A percentile compares a stretch with the other conserved stretches of the same genome.
phyloP scores from a whole-genome alignment of 2,329 filamentous ascomycete species.

The Pseudonectria buxi region DNA sequence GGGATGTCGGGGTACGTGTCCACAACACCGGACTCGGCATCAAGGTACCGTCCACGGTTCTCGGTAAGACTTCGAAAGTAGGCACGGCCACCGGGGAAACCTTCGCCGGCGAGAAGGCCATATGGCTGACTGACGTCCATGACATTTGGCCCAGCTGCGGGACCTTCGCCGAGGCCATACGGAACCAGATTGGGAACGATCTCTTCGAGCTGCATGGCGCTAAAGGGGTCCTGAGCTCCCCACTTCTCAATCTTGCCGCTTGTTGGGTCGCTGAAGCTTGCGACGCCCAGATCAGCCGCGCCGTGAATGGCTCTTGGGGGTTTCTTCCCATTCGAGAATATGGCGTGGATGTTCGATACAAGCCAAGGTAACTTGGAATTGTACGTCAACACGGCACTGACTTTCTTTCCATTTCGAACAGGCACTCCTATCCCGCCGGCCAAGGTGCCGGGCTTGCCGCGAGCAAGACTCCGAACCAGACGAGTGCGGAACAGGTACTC shows the following conservation, averaged over 20 bases:
- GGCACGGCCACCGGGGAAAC: conserved; percentile 71
- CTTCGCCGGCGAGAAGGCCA: conserved; percentile 79
- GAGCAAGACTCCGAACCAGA: conserved; percentile 70
- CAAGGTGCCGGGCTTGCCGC: conserved; percentile 68
- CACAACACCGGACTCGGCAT: conserved; percentile 51
- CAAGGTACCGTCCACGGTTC: conserved; percentile 68
- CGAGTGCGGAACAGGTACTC: conserved; percentile 88
- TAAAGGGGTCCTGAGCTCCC: conserved; percentile 70
- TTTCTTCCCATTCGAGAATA: conserved; percentile 66
- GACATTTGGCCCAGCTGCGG: conserved; percentile 72
- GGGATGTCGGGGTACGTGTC: conserved; percentile 69
- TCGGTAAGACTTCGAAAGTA: conserved; percentile 73
- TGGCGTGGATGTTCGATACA: conserved; percentile 72
- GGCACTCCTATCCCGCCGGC: conserved; percentile 45
- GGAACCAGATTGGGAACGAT: conserved; percentile 64
- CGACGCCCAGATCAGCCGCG: conserved; percentile 67
- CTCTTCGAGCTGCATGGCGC: conserved; percentile 72
- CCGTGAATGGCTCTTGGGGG: conserved; percentile 77
- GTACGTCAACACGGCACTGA: conserved; percentile 73
- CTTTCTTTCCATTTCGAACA: conserved; percentile 54
- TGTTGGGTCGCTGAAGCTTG: conserved; percentile 75
- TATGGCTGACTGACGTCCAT: conserved; percentile 87
- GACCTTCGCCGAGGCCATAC: conserved; percentile 73
- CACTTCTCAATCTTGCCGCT: conserved; percentile 71
- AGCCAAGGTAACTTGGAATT: conserved; percentile 75